Evolutionary conservation across 2,329 filamentous ascomycete species (phyloP), one percentile per base, ranked within the genome.

Genomic region (Fusarium gaditjirri): DNA sequence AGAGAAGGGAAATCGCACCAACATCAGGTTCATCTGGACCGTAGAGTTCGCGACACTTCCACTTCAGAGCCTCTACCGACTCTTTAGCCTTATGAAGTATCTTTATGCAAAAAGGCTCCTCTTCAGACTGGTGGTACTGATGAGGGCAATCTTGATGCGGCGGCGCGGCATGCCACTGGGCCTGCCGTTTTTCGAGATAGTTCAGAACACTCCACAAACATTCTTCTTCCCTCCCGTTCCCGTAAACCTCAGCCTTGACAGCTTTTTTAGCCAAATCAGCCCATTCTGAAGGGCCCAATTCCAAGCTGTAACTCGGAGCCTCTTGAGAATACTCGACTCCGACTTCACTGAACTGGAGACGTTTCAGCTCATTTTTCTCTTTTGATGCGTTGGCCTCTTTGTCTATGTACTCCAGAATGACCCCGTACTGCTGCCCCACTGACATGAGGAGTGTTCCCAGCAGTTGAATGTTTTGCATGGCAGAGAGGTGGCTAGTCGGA

Each of bases 101-200:
- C 59, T 46, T 65, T 6, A 65, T 53, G 35, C 61, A 65, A 14
- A 65, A 36, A 0, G 58, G 61, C 12, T 64, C 59, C 10, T 65
- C 25, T 6, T 46, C 58, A 5, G 23, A 11, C 19, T 19, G 29
- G 1, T 8, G 43, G 3, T n/a, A 17, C 1, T 29, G 29, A 1
- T 61, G 31, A n/a, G 25, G 42, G 1, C 38, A 61, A 31, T 61
- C 43, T 7, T 19, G 31, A n/a, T 36, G 52, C 0, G 47, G 58
- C 2, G 27, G 27, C 1, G 31, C n/a, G 2, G 41, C 29, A 39
- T 65, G 61, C 58, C 58, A 65, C n/a, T 19, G 23, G 5, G 16
- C 3, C 13, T 65, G 58, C 8, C 59, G 35, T 5, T 19, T 9
- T 17, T 55, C 61, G 2, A 64, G 23, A 33, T 55, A 41, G 16